Evolutionary conservation across 1,284 basidiomycete genomes (phyloP), one percentile per base, ranked within the genome.

Genomic region (Papiliotrema terrestris): DNA sequence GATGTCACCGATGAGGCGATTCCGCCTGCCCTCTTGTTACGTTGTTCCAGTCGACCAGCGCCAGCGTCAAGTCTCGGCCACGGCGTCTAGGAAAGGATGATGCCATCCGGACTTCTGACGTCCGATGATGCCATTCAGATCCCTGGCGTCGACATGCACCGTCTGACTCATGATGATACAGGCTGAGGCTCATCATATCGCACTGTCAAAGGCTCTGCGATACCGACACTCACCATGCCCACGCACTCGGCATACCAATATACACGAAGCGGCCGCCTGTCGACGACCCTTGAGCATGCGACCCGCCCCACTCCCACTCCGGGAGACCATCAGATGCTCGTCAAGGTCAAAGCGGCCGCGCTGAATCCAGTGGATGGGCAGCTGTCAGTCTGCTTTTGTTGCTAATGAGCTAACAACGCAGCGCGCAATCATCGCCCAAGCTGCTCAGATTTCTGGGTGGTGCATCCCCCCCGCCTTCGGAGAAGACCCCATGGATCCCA

Each of bases 361-460:
- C 75, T 88, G 41, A 89, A 89, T 65, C 86, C 86, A 0, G 78
- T 84, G 82, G 86, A 74, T 62, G 80, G 73, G 32, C 58, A 67
- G 51, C 13, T 66, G 51, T 58, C 29, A 45, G 62, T 57, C 9
- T 13, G 43, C 8, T 49, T n/a, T n/a, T n/a, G n/a, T n/a, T n/a
- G n/a, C n/a, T n/a, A n/a, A n/a, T n/a, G n/a, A n/a, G n/a, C n/a
- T n/a, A n/a, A n/a, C n/a, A n/a, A 14, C 13, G 8, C 20, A 83
- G 82, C 0, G 83, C 81, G 66, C 86, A 86, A 67, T 3, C 83
- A 1, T 81, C 86, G 80, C 72, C 71, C n/a, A 8, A 75, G 5
- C 32, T 83, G 3, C 83, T 86, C 4, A 79, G 80, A 49, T 74
- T 83, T 48, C 25, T 84, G 15, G 56, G 51, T 0, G 76, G 13